Percentiles rank a stretch among this genome's conserved stretches.
These are phyloP conservation scores for Trichoderma hamatum DNA, from an alignment of 2,329 filamentous ascomycete species.

Conservation along the genomic window DNA sequence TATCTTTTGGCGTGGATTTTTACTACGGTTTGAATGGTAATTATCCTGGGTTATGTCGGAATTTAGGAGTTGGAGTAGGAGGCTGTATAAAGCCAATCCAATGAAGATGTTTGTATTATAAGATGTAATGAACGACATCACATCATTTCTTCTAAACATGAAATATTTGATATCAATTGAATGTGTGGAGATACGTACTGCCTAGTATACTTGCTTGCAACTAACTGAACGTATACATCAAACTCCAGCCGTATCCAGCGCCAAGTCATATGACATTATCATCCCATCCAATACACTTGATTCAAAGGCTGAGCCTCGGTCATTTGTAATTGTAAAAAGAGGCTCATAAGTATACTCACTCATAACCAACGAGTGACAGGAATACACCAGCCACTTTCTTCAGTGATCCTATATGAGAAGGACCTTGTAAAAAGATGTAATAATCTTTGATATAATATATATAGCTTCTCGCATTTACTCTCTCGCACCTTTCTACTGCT, in stretches of 20 bases:
- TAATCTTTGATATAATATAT: not conserved
- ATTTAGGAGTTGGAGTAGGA: not conserved
- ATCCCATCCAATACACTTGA: not conserved
- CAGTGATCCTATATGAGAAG: not conserved
- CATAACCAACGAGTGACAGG: slow-evolving; percentile 2
- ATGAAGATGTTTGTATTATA: not conserved
- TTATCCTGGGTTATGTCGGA: not conserved
- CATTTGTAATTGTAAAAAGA: not conserved
- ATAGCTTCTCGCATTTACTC: not conserved
- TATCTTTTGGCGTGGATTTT: not conserved
- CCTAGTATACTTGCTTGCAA: not conserved
- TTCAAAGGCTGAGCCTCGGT: not conserved
- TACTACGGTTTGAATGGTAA: not conserved
- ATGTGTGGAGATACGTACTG: not conserved
- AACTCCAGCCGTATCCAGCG: slow-evolving; percentile 9
- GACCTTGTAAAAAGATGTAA: not conserved
- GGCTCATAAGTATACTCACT: not conserved
- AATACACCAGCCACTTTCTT: not conserved
- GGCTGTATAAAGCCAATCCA: not conserved
- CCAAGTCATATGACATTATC: not conserved
- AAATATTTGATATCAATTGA: not conserved
- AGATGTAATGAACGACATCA: not conserved
- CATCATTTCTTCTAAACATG: not conserved
- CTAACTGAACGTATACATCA: not conserved
- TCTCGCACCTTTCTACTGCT: not conserved